Conservation (phyloP, 306 rosid genomes). For the Quillaja saponaria region DNA sequence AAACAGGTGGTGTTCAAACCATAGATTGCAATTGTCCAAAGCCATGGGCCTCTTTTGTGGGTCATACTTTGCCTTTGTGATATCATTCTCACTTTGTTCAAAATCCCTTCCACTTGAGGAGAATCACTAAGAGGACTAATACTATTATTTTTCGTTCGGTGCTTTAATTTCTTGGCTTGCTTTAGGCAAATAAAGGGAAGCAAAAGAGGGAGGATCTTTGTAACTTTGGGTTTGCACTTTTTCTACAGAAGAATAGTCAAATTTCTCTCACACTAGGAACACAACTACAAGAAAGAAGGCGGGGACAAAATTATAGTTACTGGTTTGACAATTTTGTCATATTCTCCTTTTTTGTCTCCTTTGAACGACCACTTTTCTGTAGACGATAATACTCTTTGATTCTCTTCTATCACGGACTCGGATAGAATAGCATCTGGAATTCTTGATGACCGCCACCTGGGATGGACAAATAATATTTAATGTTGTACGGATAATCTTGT, state of each 20-base stretch:
- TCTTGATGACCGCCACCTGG: no score
- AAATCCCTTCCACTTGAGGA: conserved; percentile 30
- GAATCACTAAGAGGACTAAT: conserved; percentile 30
- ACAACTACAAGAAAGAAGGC: conserved; percentile 25
- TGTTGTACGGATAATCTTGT: no score
- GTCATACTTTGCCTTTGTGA: conserved; percentile 54
- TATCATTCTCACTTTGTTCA: conserved; percentile 32
- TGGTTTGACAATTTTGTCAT: conserved; percentile 57
- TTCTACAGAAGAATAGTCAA: conserved; percentile 47
- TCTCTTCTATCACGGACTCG: no score
- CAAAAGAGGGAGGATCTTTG: conserved; percentile 32
- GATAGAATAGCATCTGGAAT: no score
- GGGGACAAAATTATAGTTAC: conserved; percentile 44
- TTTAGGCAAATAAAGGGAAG: conserved; percentile 37
- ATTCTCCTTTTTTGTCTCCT: conserved; percentile 42
- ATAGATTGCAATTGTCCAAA: conserved; percentile 86
- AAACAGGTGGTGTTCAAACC: conserved; percentile 64
- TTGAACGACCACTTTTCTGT: conserved; percentile 31
- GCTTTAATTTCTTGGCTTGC: conserved; percentile 20
- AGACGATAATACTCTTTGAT: no score
- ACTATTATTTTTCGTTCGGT: conserved; percentile 21
- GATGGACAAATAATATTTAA: no score
- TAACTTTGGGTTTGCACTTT: conserved; percentile 23
- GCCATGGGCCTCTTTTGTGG: conserved; percentile 86
- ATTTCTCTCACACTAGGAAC: conserved; percentile 22